Conservation (phyloP, 23 red algal species). For the Gracilaria gracilis region DNA sequence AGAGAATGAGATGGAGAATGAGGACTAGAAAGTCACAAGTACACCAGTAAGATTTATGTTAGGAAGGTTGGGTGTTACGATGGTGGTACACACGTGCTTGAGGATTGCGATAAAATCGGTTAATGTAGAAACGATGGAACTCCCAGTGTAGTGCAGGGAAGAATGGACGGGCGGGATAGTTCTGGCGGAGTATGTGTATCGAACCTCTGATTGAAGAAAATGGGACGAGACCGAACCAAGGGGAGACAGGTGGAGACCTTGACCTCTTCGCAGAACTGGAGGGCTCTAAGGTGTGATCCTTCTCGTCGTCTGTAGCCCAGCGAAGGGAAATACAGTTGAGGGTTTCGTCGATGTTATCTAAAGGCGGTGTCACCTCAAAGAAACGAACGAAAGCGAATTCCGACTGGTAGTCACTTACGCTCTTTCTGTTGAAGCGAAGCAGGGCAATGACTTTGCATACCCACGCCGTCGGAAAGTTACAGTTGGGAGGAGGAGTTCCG, state of each 20-base stretch:
- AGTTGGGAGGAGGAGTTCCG: not conserved
- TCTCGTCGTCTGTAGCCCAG: not conserved
- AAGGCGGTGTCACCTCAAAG: constrained; percentile 2
- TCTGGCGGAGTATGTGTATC: constrained; percentile 2
- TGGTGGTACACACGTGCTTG: not conserved
- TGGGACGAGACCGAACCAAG: constrained; percentile 14
- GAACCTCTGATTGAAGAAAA: not conserved
- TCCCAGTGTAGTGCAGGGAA: not conserved
- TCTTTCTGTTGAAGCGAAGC: not conserved
- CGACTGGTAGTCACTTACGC: not conserved
- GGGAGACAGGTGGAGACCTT: not conserved
- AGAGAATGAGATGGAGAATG: not conserved
- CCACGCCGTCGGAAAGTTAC: not conserved
- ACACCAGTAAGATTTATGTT: not conserved
- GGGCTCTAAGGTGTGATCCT: not conserved
- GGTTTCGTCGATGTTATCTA: constrained; percentile 15
- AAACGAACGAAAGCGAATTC: constrained; percentile 27
- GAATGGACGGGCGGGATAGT: constrained; percentile 21
- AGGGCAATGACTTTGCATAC: constrained; percentile 2
- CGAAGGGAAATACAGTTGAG: constrained; percentile 13
- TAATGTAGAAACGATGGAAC: not conserved
- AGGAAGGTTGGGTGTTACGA: not conserved
- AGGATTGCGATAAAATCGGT: constrained; percentile 10
- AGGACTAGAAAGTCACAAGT: not conserved
- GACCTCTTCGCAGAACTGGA: not conserved